A percentile compares a stretch with the other conserved stretches of the same genome.
Conservation (phyloP, 345 rosid genomes). For the Brassica incana region DNA sequence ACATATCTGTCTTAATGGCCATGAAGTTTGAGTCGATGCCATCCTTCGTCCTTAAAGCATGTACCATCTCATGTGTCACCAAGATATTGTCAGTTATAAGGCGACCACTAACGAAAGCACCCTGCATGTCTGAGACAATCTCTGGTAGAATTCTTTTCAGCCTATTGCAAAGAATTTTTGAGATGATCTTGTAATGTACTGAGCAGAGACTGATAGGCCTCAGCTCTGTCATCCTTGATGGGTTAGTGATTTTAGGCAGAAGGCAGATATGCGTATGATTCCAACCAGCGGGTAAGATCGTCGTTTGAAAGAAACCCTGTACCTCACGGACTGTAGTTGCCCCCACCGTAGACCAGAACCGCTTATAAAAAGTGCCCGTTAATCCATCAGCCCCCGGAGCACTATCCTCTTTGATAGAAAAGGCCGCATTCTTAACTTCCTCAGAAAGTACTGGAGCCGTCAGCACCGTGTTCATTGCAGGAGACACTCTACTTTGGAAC, state of each 20-base stretch:
- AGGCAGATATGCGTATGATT: neutral
- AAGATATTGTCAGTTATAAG: no score
- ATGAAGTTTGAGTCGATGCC: no score
- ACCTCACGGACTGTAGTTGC: neutral
- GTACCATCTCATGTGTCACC: no score
- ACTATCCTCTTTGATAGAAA: neutral
- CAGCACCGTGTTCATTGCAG: neutral
- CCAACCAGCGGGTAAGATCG: neutral
- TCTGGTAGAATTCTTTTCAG: neutral
- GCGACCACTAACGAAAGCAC: no score
- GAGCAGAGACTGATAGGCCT: no score
- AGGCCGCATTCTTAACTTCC: neutral
- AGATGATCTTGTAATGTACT: no score
- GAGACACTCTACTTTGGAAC: neutral
- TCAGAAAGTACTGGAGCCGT: neutral
- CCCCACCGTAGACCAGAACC: neutral
- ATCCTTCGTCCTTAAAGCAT: no score
- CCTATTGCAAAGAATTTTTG: neutral
- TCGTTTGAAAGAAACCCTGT: neutral
- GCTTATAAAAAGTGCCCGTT: neutral
- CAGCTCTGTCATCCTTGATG: no score
- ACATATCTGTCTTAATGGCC: no score
- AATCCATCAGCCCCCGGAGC: neutral
- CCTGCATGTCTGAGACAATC: neutral
- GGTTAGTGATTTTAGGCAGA: neutral